phyloP scores from a whole-genome alignment of 805 yeast species.

The Wickerhamomyces alni region DNA sequence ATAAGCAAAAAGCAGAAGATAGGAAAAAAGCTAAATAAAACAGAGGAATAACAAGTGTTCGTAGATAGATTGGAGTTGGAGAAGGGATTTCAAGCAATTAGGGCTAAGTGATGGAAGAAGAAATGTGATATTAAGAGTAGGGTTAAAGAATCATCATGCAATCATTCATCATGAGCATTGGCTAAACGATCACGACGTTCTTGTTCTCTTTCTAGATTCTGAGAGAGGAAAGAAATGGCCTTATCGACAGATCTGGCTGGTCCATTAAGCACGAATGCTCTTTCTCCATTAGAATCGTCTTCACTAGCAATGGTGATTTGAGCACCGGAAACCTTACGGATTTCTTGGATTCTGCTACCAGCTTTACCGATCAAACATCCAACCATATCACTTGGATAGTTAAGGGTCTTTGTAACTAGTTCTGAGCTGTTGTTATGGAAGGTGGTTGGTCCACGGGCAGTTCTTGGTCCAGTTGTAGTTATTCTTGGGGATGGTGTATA shows the following conservation, averaged over 20 bases:
- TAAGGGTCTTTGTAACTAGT: conserved; percentile 33
- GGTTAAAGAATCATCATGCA: not conserved
- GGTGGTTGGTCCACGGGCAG: not conserved
- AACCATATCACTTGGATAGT: conserved; percentile 75
- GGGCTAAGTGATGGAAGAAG: not conserved
- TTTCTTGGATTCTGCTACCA: conserved; percentile 82
- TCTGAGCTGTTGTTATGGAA: conserved; percentile 4
- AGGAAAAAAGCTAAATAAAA: not conserved
- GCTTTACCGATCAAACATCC: conserved; percentile 87
- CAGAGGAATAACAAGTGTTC: not conserved
- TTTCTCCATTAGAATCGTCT: conserved; percentile 53
- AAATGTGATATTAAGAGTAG: not conserved
- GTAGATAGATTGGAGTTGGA: not conserved
- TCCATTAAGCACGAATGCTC: conserved; percentile 71
- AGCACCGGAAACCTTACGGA: conserved; percentile 73
- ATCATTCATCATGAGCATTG: conserved; percentile 4
- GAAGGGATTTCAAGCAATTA: not conserved
- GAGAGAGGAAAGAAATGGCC: conserved; percentile 52
- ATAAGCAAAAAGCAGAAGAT: not conserved
- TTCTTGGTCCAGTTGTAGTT: conserved; percentile 10
- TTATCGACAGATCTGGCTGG: conserved; percentile 39
- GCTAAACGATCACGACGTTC: conserved; percentile 37
- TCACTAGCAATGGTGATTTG: conserved; percentile 71
- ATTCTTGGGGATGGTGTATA: conserved; percentile 44
- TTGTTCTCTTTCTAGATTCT: conserved; percentile 53